phyloP scores from a whole-genome alignment of 148 eudicot genomes.

The Nyssa sinensis region DNA sequence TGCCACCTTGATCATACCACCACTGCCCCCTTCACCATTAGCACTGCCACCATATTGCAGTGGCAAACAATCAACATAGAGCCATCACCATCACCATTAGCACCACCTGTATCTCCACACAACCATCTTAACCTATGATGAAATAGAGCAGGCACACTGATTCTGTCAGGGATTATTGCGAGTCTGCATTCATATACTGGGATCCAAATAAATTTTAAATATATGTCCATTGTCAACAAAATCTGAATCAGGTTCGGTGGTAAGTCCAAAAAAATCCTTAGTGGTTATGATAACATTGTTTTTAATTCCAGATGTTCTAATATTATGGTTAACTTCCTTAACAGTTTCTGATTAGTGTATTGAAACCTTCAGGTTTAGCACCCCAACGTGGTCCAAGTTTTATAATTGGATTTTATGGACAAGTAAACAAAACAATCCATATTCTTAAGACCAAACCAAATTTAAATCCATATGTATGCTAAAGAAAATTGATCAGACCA shows the following conservation, averaged over 20 bases:
- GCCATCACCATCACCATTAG: background rate
- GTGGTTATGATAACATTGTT: background rate
- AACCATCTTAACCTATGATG: background rate
- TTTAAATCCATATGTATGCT: background rate
- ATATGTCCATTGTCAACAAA: background rate
- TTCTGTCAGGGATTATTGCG: background rate
- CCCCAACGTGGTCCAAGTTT: background rate
- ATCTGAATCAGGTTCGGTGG: background rate
- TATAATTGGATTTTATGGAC: background rate
- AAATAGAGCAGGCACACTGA: too few relatives aligned
- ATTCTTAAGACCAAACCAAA: background rate
- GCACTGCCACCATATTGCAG: background rate
- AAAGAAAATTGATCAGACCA: background rate
- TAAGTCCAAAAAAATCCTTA: background rate
- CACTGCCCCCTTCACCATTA: too few relatives aligned
- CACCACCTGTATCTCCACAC: background rate
- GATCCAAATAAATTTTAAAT: background rate
- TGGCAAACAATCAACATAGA: background rate
- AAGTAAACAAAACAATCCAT: background rate
- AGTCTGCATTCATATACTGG: background rate
- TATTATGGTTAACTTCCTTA: background rate
- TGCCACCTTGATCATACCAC: background rate
- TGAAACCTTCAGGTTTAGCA: background rate
- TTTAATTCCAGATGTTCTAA: background rate
- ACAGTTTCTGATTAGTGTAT: background rate